These are phyloP conservation scores for Saturnispora besseyi DNA, from an alignment of 805 yeast genomes.

Conservation along the genomic window DNA sequence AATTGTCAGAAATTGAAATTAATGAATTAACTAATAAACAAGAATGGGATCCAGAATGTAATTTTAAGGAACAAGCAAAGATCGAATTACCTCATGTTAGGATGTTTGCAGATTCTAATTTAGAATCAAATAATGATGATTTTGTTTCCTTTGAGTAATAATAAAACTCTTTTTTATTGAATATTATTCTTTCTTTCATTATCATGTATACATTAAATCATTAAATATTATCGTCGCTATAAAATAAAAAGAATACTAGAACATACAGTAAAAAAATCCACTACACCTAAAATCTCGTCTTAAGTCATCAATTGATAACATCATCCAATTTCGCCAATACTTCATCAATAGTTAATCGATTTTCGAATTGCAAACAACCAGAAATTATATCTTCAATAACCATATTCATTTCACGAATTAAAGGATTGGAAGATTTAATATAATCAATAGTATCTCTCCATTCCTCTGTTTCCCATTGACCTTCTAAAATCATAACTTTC, in stretches of 20 bases:
- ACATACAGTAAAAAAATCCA: no score
- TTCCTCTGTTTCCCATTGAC: constrained; percentile 28
- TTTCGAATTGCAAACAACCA: background rate
- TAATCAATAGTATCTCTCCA: constrained; percentile 5
- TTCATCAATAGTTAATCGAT: constrained; percentile 6
- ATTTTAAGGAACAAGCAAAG: background rate
- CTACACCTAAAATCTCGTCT: background rate
- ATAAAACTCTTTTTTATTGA: background rate
- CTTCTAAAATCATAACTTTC: constrained; percentile 61
- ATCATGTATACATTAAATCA: background rate
- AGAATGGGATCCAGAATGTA: background rate
- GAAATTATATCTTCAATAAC: constrained; percentile 4
- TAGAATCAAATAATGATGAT: background rate
- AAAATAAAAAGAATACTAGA: background rate
- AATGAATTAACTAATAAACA: constrained; percentile 28
- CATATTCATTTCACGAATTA: background rate
- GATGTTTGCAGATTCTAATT: constrained; percentile 6
- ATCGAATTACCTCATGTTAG: constrained; percentile 6
- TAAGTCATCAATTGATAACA: background rate
- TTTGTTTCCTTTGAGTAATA: background rate
- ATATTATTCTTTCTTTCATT: background rate
- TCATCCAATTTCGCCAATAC: constrained; percentile 2
- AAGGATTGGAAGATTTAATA: background rate
- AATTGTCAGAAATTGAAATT: constrained; percentile 35
- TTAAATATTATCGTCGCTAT: background rate